Conservation (phyloP, 371 early-diverging fungal genomes). For the Thermomucor indicae-seudaticae region DNA sequence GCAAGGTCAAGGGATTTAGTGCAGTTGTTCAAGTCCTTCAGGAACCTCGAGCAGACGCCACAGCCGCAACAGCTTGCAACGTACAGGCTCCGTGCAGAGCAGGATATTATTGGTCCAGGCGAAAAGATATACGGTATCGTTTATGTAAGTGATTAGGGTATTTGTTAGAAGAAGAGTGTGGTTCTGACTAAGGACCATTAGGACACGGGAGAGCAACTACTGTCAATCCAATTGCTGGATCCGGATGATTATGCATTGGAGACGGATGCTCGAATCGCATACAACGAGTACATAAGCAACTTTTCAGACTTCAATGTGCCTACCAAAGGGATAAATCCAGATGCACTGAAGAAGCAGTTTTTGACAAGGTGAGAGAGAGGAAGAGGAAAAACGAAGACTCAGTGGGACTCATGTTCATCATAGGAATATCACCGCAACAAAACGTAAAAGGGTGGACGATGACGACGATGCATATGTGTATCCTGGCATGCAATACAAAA, state of each 20-base stretch:
- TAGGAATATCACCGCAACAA: conserved; percentile 12
- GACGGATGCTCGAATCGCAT: conserved; percentile 66
- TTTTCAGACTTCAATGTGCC: conserved; percentile 67
- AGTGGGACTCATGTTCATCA: not conserved
- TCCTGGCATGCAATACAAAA: conserved; percentile 43
- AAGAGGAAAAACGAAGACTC: not conserved
- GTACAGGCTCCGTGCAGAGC: conserved; percentile 71
- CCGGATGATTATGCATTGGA: conserved; percentile 64
- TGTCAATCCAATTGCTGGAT: conserved; percentile 76
- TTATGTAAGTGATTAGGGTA: conserved; percentile 51
- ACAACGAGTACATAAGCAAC: conserved; percentile 85
- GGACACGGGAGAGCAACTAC: conserved; percentile 47
- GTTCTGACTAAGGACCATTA: conserved; percentile 4
- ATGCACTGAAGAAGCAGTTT: conserved; percentile 49
- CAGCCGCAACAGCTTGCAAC: conserved; percentile 10
- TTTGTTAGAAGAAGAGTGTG: not conserved
- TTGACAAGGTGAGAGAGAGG: conserved; percentile 53
- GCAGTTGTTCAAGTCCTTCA: conserved; percentile 21
- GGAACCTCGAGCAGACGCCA: conserved; percentile 6
- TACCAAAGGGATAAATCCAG: conserved; percentile 59
- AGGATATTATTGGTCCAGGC: conserved; percentile 55
- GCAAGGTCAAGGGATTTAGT: conserved; percentile 15
- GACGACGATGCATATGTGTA: conserved; percentile 24
- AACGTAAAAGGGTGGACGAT: conserved; percentile 17
- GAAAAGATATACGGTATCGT: conserved; percentile 77